These are phyloP conservation scores for Alternaria viburni DNA, from an alignment of 2,329 filamentous ascomycete genomes.

Conservation along the genomic window DNA sequence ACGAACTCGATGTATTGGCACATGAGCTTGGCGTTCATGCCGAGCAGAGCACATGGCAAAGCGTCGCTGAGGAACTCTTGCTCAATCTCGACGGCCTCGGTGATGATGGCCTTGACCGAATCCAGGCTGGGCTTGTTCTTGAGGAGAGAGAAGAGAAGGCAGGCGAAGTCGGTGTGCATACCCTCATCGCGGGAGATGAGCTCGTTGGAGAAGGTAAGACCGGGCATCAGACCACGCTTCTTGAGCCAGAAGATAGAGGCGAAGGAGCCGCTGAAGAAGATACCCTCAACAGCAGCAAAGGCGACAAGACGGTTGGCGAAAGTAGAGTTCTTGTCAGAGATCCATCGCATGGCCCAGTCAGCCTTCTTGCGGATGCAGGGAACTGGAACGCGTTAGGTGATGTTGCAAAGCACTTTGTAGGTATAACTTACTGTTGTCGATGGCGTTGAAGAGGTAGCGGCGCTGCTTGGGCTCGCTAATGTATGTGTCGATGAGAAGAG, in stretches of 20 bases:
- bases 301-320: conserved; percentile 95
- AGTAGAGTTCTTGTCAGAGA: conserved; percentile 88
- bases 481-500: conserved; percentile 97
- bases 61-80: conserved; percentile 98
- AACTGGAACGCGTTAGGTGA: conserved; percentile 60
- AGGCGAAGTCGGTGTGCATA: conserved; percentile 99
- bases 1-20: conserved; percentile 99
- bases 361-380: conserved; percentile 98
- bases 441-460: conserved; percentile 95
- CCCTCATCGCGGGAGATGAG: conserved; percentile 99
- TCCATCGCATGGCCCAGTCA: conserved; percentile 96
- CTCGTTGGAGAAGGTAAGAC: conserved; percentile 99
- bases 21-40: conserved; percentile 98
- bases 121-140: conserved; percentile 87
- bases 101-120: conserved; percentile 85
- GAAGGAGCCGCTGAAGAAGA: conserved; percentile 99
- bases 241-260: conserved; percentile 99
- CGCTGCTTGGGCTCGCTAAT: conserved; percentile 97
- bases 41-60: conserved; percentile 87
- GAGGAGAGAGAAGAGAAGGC: conserved; percentile 95
- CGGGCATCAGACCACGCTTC: conserved; percentile 99
- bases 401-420: background rate
- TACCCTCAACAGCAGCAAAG: conserved; percentile 97
- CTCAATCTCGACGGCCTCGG: conserved; percentile 91
- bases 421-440: conserved; percentile 82